Conservation (phyloP, 108 stramenopile genomes). For the Chaetoceros muelleri region DNA sequence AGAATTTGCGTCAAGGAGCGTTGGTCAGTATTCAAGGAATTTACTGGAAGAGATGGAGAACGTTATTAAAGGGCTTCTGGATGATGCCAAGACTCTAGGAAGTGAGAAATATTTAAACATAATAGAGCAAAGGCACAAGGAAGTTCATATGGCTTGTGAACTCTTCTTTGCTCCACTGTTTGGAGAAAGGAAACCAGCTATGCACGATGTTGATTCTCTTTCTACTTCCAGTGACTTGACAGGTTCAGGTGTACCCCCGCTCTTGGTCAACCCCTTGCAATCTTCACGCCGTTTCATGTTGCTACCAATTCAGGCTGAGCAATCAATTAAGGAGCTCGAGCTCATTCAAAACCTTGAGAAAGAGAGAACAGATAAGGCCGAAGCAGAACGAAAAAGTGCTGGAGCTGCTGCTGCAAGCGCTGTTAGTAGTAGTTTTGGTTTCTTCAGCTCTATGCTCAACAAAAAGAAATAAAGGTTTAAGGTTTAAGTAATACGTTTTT, state of each 20-base stretch:
- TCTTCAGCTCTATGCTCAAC: slow-evolving; percentile 73
- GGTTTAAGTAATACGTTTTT: not conserved
- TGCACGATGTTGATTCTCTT: slow-evolving; percentile 2
- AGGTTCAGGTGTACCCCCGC: slow-evolving; percentile 14
- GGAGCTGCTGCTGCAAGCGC: slow-evolving; percentile 43
- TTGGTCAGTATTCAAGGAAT: slow-evolving; percentile 12
- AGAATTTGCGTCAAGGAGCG: not conserved
- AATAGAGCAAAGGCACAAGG: slow-evolving; percentile 43
- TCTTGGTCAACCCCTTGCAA: slow-evolving; percentile 53
- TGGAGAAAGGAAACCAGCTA: slow-evolving; percentile 30
- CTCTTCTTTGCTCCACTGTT: slow-evolving; percentile 64
- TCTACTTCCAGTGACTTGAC: slow-evolving; percentile 10
- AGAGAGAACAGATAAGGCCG: slow-evolving; percentile 33
- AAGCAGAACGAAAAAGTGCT: slow-evolving; percentile 14
- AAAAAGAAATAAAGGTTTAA: slow-evolving; percentile 36
- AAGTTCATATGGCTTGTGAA: slow-evolving; percentile 47
- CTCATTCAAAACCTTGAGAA: slow-evolving; percentile 55
- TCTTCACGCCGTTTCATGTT: slow-evolving; percentile 70
- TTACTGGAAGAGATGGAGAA: slow-evolving; percentile 17
- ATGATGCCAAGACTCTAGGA: not conserved
- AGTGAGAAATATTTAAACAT: not conserved
- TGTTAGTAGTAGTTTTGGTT: slow-evolving; percentile 54
- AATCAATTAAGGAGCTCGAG: slow-evolving; percentile 65
- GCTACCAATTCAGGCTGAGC: slow-evolving; percentile 79
- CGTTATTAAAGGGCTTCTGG: slow-evolving; percentile 10